These are phyloP conservation scores for Graphium sp. DNA, from an alignment of 2,329 filamentous ascomycete species.

Conservation along the genomic window DNA sequence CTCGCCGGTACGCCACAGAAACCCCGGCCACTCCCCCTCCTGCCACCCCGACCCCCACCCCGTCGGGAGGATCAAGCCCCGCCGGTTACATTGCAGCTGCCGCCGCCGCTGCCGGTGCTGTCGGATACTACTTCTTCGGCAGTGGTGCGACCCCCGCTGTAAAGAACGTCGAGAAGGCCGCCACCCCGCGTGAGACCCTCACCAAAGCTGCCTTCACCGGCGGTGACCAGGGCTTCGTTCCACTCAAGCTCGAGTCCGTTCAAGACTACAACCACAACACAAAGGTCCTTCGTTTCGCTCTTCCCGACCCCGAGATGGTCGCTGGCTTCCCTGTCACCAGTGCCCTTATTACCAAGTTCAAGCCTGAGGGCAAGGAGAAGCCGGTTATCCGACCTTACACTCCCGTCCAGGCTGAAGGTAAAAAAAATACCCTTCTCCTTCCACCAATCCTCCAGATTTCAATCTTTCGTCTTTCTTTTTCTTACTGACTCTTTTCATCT, in stretches of 20 bases:
- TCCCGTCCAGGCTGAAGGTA: slow-evolving; percentile 72
- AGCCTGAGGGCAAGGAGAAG: slow-evolving; percentile 70
- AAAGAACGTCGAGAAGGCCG: slow-evolving; percentile 39
- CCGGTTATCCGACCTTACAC: slow-evolving; percentile 84
- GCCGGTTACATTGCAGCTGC: slow-evolving; percentile 44
- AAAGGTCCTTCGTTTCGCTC: slow-evolving; percentile 77
- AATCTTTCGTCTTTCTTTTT: background rate
- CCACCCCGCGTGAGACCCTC: slow-evolving; percentile 13
- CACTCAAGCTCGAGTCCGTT: slow-evolving; percentile 61
- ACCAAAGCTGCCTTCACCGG: slow-evolving; percentile 49
- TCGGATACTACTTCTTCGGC: slow-evolving; percentile 33
- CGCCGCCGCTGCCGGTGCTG: slow-evolving; percentile 38
- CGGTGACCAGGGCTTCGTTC: slow-evolving; percentile 78
- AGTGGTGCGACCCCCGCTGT: slow-evolving; percentile 28
- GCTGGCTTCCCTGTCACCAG: slow-evolving; percentile 71
- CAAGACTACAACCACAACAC: slow-evolving; percentile 86
- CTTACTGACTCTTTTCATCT: background rate
- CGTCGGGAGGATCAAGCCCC: slow-evolving; percentile 38
- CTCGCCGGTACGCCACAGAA: slow-evolving; percentile 54
- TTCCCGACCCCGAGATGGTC: slow-evolving; percentile 69
- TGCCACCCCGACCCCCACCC: slow-evolving; percentile 22
- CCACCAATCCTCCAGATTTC: background rate
- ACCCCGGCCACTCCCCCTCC: slow-evolving; percentile 20
- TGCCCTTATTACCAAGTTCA: slow-evolving; percentile 84
- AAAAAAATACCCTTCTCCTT: slow-evolving; percentile 9